Evolutionary conservation across 257 asterid genomes (phyloP).

Genomic region (Plantago elongata): DNA sequence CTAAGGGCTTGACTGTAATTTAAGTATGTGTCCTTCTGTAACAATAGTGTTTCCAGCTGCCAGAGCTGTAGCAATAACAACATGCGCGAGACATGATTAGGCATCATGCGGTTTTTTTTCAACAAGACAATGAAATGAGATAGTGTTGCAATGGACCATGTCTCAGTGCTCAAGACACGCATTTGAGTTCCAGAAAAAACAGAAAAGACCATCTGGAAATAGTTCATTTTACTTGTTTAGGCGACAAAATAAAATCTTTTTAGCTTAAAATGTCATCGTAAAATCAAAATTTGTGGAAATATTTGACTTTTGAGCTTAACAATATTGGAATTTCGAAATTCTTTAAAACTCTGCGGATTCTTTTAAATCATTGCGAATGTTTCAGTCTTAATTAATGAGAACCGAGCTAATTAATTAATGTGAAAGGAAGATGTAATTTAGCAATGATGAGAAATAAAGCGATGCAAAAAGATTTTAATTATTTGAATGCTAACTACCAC

Average conservation of each 20-base stretch:
- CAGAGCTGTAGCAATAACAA: conserved; percentile 61
- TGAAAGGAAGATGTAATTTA: too few species aligned
- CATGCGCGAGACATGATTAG: conserved; percentile 30
- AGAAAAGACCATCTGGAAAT: conserved; percentile 39
- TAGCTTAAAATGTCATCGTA: too few species aligned
- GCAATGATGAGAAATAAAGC: too few species aligned
- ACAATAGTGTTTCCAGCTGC: conserved; percentile 97
- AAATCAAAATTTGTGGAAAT: too few species aligned
- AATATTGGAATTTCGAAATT: too few species aligned
- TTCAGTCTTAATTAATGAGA: too few species aligned
- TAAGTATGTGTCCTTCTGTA: conserved; percentile 92
- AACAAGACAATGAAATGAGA: conserved; percentile 18
- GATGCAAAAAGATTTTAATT: too few species aligned
- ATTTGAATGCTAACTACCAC: background rate
- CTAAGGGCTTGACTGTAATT: conserved; percentile 96
- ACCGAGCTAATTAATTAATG: too few species aligned
- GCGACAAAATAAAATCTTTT: too few species aligned
- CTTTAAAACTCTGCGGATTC: too few species aligned
- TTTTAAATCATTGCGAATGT: too few species aligned
- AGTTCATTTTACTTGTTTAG: background rate
- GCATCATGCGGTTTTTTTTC: conserved; percentile 28
- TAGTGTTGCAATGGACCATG: conserved; percentile 23
- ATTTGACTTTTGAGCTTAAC: too few species aligned
- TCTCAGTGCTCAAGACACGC: conserved; percentile 64
- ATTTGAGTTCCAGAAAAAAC: conserved; percentile 21